Conservation (phyloP, 202 grass and related monocot species). For the Zizania palustris region DNA sequence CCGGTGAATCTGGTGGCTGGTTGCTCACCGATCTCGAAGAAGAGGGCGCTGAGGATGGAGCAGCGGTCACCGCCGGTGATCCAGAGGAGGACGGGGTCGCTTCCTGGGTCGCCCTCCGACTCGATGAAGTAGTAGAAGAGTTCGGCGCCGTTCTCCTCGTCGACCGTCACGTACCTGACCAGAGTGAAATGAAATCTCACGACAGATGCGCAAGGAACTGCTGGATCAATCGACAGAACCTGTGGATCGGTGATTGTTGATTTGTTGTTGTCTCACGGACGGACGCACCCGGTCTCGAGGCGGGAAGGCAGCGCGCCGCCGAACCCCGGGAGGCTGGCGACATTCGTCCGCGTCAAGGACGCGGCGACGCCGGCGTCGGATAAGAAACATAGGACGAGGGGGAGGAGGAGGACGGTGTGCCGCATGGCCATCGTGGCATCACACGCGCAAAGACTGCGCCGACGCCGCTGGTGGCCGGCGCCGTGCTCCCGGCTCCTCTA, state of each 20-base stretch:
- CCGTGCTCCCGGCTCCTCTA: too few relatives aligned
- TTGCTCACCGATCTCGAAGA: slow-evolving; percentile 36
- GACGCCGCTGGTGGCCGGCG: too few relatives aligned
- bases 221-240: too few relatives aligned
- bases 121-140: slow-evolving; percentile 13
- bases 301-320: not conserved
- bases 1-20: too few relatives aligned
- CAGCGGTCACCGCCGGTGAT: slow-evolving; percentile 50
- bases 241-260: too few relatives aligned
- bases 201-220: too few relatives aligned
- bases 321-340: not conserved
- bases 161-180: slow-evolving; percentile 31
- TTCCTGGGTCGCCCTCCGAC: slow-evolving; percentile 11
- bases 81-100: slow-evolving; percentile 43
- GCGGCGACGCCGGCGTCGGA: not conserved
- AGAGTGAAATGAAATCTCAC: not conserved
- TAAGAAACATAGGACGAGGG: too few relatives aligned
- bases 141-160: slow-evolving; percentile 38
- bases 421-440: too few relatives aligned
- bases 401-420: too few relatives aligned
- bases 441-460: too few relatives aligned
- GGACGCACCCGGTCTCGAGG: not conserved
- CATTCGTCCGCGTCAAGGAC: not conserved
- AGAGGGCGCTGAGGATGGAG: slow-evolving; percentile 30
- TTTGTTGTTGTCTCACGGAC: too few relatives aligned